These are phyloP conservation scores for Sequoia sempervirens DNA, from an alignment of 75 land plant species.

Conservation along the genomic window DNA sequence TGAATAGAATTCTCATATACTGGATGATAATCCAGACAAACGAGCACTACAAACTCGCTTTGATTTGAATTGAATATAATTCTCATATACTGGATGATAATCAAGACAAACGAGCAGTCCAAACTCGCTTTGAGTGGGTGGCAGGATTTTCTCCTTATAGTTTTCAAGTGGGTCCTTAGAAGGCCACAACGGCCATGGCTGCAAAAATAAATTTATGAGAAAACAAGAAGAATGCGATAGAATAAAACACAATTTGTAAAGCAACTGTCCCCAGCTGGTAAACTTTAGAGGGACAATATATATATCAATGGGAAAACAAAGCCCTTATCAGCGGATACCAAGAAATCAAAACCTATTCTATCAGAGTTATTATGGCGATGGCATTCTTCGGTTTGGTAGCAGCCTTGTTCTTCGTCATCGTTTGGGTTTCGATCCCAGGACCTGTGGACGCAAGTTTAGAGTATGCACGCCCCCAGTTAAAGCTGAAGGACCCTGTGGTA, in stretches of 20 bases:
- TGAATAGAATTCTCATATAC: no score
- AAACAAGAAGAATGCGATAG: no score
- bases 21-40: no score
- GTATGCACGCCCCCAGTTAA: constrained; percentile 36
- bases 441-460: not conserved
- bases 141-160: no score
- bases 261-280: no score
- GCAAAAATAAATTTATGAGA: no score
- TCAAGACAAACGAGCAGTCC: no score
- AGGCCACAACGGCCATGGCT: not conserved
- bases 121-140: no score
- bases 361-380: not conserved
- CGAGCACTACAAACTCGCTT: no score
- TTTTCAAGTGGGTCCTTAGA: not conserved
- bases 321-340: not conserved
- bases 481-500: constrained; percentile 57
- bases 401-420: constrained; percentile 23
- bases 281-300: no score
- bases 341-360: not conserved
- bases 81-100: no score
- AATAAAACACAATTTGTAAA: not conserved
- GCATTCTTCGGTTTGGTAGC: not conserved
- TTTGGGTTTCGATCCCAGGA: not conserved
- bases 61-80: no score
- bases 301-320: not conserved